phyloP scores from a whole-genome alignment of 2,329 filamentous ascomycete genomes.

The Colletotrichum sp. region DNA sequence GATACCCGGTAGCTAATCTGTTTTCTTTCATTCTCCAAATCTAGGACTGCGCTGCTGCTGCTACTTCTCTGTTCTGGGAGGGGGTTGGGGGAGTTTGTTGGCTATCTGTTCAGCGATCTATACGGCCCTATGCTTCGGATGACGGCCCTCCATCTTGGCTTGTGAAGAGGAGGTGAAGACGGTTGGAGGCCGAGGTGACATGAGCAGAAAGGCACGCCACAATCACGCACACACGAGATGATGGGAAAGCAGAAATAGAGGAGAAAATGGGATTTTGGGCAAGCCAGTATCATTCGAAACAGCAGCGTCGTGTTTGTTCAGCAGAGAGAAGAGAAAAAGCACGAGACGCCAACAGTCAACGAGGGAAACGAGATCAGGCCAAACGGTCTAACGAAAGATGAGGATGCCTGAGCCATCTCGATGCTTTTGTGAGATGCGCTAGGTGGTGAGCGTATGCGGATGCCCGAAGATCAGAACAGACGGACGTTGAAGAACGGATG shows the following conservation, averaged over 20 bases:
- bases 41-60: neutral
- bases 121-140: neutral
- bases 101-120: neutral
- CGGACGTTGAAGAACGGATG: neutral
- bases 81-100: neutral
- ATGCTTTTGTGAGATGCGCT: neutral
- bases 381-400: neutral
- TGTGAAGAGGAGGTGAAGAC: neutral
- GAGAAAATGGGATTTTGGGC: neutral
- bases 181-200: neutral
- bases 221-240: neutral
- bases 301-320: neutral
- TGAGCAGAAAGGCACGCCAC: neutral
- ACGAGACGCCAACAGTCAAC: neutral
- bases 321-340: neutral
- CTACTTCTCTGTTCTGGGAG: neutral
- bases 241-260: neutral
- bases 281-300: neutral
- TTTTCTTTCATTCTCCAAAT: rapidly evolving
- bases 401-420: neutral
- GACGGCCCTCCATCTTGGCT: neutral
- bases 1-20: neutral
- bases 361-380: neutral
- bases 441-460: neutral
- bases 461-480: neutral